Percentiles rank a stretch among this genome's conserved stretches.
These are phyloP conservation scores for Vanrija sp. DNA, from an alignment of 1,284 basidiomycete genomes.

Conservation along the genomic window DNA sequence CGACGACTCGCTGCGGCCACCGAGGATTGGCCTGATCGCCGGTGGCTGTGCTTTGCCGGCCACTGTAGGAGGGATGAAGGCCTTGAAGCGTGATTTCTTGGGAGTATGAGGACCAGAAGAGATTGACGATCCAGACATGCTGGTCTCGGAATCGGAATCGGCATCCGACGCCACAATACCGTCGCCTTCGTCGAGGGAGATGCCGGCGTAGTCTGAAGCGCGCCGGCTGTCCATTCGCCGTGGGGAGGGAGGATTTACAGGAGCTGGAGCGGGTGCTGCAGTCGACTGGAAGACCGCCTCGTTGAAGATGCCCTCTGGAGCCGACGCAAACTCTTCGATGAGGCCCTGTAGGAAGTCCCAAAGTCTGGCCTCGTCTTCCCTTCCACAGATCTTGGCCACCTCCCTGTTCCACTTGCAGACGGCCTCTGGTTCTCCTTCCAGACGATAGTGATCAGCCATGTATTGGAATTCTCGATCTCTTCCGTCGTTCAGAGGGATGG, in stretches of 20 bases:
- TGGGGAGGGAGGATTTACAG: constrained; percentile 2
- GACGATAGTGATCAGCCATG: constrained; percentile 63
- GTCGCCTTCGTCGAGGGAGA: constrained; percentile 2
- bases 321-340: constrained; percentile 49
- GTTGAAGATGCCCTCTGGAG: constrained; percentile 21
- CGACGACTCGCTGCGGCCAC: not conserved
- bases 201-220: constrained; percentile 1
- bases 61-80: constrained; percentile 18
- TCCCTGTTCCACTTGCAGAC: constrained; percentile 52
- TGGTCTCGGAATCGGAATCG: not conserved
- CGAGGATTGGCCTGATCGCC: not conserved
- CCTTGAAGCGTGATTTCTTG: constrained; percentile 9
- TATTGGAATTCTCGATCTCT: constrained; percentile 58
- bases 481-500: constrained; percentile 24
- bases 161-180: constrained; percentile 1
- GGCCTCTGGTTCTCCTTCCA: constrained; percentile 56
- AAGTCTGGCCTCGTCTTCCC: constrained; percentile 60
- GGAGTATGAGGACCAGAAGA: constrained; percentile 1
- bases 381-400: constrained; percentile 59
- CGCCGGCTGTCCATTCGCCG: not conserved
- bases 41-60: not conserved
- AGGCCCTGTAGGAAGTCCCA: constrained; percentile 66
- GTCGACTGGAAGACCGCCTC: constrained; percentile 18
- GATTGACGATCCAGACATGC: not conserved
- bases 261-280: not conserved